Base-by-base conservation (phyloP, 1,284 basidiomycete species). In the Cystobasidium slooffiae region DNA sequence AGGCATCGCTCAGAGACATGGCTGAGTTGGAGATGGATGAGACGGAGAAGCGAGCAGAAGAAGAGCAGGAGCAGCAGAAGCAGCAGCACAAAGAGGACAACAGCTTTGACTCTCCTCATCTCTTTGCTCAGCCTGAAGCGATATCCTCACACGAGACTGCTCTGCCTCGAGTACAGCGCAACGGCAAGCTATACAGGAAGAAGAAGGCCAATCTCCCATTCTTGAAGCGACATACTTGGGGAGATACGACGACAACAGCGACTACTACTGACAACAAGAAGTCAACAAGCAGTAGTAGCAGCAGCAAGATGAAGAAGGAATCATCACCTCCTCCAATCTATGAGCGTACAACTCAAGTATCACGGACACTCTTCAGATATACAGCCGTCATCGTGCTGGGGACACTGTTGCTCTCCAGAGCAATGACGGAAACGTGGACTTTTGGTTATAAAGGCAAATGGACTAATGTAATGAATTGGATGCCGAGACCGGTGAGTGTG, bases 351-450 rank as follows among this genome's bases (percentile, higher is more conserved):
- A 53, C 70, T 8, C 49, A 73, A n/a, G 70, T 73, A 12, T 73
- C 70, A 14, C 31, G 70, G 1, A 56, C 41, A 2, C 51, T 73
- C 6, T 61, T 73, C n/a, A 14, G 70, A 46, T 73, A 73, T 46
- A 9, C 62, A 20, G 63, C 55, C 9, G 51, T 73, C 41, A 77
- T 92, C 49, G 77, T 91, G 64, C 86, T 87, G 76, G 75, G 87
- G 6, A 77, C 86, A 56, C 77, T 86, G 1, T 84, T 91, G 39
- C 85, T 90, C 6, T 90, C 91, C 61, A 90, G 90, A 80, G 92
- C 93, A 82, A 84, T 93, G 80, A 91, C 91, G 0, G 91, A 89
- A 41, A 91, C 89, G 79, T 91, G 88, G 81, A 81, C 88, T 20
- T 94, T 91, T 90, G 90, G 92, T 76, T 87, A 88, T 78, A 86